Evolutionary conservation across 495 filamentous ascomycete genomes (phyloP).

Genomic region (Hyaloscypha hepaticicola): DNA sequence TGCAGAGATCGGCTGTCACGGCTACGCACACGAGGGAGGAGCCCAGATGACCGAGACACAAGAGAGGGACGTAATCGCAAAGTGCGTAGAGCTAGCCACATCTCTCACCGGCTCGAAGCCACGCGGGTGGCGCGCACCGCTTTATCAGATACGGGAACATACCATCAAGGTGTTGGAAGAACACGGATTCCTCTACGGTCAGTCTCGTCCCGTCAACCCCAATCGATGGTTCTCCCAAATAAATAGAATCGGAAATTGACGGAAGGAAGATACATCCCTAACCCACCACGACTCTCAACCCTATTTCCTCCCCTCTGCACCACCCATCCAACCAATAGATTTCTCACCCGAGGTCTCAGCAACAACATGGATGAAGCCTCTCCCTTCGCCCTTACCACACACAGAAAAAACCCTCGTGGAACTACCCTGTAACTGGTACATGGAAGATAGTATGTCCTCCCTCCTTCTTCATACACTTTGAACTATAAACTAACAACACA

Average conservation of each 20-base stretch:
- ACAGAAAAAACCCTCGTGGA: conserved; percentile 43
- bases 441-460: conserved; percentile 43
- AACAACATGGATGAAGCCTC: conserved; percentile 59
- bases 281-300: conserved; percentile 56
- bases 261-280: conserved; percentile 36
- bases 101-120: conserved; percentile 53
- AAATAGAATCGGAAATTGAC: neutral
- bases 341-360: conserved; percentile 43
- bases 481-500: neutral
- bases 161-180: conserved; percentile 56
- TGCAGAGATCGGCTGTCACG: conserved; percentile 60
- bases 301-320: conserved; percentile 51
- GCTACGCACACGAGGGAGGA: conserved; percentile 60
- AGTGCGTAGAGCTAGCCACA: conserved; percentile 51
- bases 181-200: conserved; percentile 55
- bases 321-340: conserved; percentile 39
- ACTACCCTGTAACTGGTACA: conserved; percentile 57
- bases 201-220: neutral
- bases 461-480: neutral
- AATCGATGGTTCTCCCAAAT: neutral
- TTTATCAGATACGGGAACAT: conserved; percentile 56
- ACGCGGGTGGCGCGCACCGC: conserved; percentile 55
- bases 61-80: conserved; percentile 54
- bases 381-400: conserved; percentile 32
- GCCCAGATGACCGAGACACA: conserved; percentile 55